Percentiles rank a stretch among this genome's conserved stretches.
Conservation (phyloP, 257 asterid species). For the Henckelia pumila region DNA sequence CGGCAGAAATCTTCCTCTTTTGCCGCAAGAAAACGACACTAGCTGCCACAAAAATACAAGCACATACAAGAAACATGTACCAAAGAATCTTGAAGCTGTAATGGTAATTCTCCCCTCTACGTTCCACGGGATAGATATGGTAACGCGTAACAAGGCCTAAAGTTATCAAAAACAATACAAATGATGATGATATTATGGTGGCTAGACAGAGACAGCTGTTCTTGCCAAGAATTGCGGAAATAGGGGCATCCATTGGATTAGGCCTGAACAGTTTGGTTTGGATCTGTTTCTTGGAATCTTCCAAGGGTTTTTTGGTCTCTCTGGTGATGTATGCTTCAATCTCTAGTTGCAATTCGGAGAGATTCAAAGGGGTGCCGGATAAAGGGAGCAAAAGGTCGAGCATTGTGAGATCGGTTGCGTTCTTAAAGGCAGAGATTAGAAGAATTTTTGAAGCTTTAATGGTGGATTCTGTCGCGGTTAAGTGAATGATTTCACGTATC, state of each 20-base stretch:
- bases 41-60: constrained; percentile 40
- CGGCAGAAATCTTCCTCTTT: constrained; percentile 27
- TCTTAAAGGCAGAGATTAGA: constrained; percentile 36
- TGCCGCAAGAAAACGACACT: constrained; percentile 50
- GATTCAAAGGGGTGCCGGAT: constrained; percentile 16
- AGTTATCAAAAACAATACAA: constrained; percentile 36
- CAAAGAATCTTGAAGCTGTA: constrained; percentile 47
- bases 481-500: constrained; percentile 34
- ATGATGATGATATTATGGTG: constrained; percentile 40
- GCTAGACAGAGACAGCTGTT: constrained; percentile 45
- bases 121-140: constrained; percentile 42
- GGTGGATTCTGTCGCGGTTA: constrained; percentile 7
- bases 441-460: constrained; percentile 30
- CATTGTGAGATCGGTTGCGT: constrained; percentile 32
- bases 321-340: constrained; percentile 41
- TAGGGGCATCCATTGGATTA: constrained; percentile 25
- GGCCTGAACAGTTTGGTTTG: constrained; percentile 32
- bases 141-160: constrained; percentile 41
- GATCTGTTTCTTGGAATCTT: constrained; percentile 24
- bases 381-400: constrained; percentile 40
- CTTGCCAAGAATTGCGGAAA: constrained; percentile 34
- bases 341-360: constrained; percentile 28
- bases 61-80: constrained; percentile 51
- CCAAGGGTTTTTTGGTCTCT: constrained; percentile 27
- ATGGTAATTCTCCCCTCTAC: constrained; percentile 42